phyloP scores from a whole-genome alignment of 1,284 basidiomycete genomes.

The Marasmius sp. region DNA sequence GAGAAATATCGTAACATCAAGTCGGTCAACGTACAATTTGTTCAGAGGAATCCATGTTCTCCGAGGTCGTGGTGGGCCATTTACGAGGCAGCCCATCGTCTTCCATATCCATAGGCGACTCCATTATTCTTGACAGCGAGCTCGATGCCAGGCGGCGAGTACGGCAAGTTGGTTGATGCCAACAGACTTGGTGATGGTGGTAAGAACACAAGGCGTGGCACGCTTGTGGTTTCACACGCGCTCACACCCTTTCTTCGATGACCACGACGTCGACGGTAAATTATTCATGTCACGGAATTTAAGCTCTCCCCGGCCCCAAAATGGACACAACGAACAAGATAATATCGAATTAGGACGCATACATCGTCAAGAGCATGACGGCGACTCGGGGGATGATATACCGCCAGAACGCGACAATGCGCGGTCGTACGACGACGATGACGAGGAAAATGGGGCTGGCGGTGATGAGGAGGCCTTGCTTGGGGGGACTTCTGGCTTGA shows the following conservation, averaged over 20 bases:
- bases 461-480: conserved; percentile 15
- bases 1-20: not conserved
- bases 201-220: not conserved
- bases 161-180: too few relatives aligned
- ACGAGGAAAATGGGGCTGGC: not conserved
- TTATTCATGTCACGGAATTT: not conserved
- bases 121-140: not conserved
- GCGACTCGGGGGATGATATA: not conserved
- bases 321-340: not conserved
- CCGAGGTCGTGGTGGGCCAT: not conserved
- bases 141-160: too few relatives aligned
- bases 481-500: not conserved
- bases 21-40: not conserved
- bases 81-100: not conserved
- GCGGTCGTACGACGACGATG: not conserved
- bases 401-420: not conserved
- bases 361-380: not conserved
- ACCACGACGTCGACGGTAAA: not conserved
- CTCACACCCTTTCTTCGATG: not conserved
- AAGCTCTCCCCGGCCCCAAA: not conserved
- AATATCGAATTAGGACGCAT: not conserved
- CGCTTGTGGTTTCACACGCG: not conserved
- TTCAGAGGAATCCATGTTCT: not conserved
- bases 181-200: not conserved
- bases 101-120: not conserved